Percentiles rank a stretch among this genome's conserved stretches.
Conservation (phyloP, 2,329 filamentous ascomycete genomes). For the Penicillium freii region DNA sequence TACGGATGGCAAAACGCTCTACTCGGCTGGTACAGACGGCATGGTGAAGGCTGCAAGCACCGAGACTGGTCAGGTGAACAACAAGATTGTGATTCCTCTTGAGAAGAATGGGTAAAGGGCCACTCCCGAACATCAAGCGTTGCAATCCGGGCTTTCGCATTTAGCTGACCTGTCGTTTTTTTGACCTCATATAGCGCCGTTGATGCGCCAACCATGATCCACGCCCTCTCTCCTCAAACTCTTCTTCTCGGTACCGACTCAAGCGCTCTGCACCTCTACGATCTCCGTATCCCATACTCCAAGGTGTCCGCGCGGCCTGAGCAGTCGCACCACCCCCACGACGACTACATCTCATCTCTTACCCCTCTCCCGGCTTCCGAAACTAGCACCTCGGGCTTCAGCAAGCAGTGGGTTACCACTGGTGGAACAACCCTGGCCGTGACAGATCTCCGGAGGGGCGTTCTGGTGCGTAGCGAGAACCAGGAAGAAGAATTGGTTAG, state of each 20-base stretch:
- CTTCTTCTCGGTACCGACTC: slow-evolving; percentile 89
- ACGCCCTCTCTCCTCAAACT: slow-evolving; percentile 81
- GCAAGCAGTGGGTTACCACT: slow-evolving; percentile 93
- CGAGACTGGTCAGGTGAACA: slow-evolving; percentile 65
- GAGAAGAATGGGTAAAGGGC: slow-evolving; percentile 41
- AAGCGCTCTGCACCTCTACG: slow-evolving; percentile 81
- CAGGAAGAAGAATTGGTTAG: slow-evolving; percentile 93
- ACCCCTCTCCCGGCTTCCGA: slow-evolving; percentile 76
- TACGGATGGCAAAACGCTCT: slow-evolving; percentile 69
- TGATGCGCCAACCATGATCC: slow-evolving; percentile 77
- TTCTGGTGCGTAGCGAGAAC: slow-evolving; percentile 85
- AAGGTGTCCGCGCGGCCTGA: slow-evolving; percentile 63
- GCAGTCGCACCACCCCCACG: slow-evolving; percentile 81
- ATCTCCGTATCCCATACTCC: slow-evolving; percentile 64
- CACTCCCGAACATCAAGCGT: slow-evolving; percentile 9
- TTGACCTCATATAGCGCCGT: slow-evolving; percentile 42
- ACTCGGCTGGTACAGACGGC: slow-evolving; percentile 61
- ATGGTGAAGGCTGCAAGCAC: slow-evolving; percentile 60
- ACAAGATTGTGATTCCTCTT: slow-evolving; percentile 75
- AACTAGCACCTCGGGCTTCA: slow-evolving; percentile 80
- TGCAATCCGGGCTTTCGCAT: background rate
- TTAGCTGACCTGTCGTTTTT: slow-evolving; percentile 12
- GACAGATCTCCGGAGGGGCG: slow-evolving; percentile 81
- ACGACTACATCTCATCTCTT: slow-evolving; percentile 88
- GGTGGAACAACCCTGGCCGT: slow-evolving; percentile 88